A percentile compares a stretch with the other conserved stretches of the same genome.
phyloP scores from a whole-genome alignment of 78 protist genomes.

The Dictyostelium citrinum region DNA sequence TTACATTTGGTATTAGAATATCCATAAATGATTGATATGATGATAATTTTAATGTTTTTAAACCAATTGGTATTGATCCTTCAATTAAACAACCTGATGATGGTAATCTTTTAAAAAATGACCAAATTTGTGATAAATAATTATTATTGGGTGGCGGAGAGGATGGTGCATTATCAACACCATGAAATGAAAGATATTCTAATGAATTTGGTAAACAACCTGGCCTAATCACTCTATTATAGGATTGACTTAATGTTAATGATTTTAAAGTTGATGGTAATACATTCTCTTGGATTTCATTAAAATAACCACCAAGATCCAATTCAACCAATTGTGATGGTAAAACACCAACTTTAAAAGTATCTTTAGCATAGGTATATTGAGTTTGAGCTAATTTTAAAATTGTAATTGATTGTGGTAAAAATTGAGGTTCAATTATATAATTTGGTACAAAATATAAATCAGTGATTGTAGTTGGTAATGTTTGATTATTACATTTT shows the following conservation, averaged over 20 bases:
- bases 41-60: not conserved
- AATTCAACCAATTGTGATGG: not conserved
- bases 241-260: not conserved
- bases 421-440: not conserved
- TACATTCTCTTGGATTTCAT: not conserved
- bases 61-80: not conserved
- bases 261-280: not conserved
- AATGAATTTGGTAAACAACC: not conserved
- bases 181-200: not conserved
- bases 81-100: not conserved
- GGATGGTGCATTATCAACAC: not conserved
- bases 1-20: not conserved
- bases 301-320: not conserved
- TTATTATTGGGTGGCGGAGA: too few relatives aligned
- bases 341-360: not conserved
- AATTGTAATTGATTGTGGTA: not conserved
- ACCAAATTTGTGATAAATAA: too few relatives aligned
- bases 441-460: not conserved
- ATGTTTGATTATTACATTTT: not conserved
- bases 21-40: not conserved
- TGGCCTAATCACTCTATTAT: not conserved
- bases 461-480: not conserved
- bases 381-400: not conserved
- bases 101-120: too few relatives aligned
- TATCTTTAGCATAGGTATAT: not conserved